Evolutionary conservation across 2,329 filamentous ascomycete species (phyloP).

Genomic region (Thermoascus crustaceus): DNA sequence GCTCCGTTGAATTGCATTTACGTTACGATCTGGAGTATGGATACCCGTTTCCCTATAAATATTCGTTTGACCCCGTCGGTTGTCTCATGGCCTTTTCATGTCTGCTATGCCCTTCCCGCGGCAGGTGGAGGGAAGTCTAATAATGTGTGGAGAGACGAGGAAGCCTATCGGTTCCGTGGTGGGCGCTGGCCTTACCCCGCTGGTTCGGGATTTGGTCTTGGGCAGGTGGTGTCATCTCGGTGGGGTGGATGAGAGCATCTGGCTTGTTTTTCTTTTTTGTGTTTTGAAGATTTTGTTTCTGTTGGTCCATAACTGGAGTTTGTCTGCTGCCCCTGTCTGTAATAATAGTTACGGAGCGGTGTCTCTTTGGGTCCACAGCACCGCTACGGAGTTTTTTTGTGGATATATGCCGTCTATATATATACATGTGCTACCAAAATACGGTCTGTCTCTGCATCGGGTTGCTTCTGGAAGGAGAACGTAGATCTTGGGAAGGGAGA

Average conservation of each 20-base stretch:
- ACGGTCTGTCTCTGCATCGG: too few species aligned
- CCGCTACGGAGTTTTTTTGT: too few species aligned
- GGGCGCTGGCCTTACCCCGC: neutral
- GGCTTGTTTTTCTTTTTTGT: neutral
- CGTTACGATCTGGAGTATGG: slow-evolving; percentile 1
- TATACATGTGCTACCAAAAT: neutral
- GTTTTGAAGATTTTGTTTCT: neutral
- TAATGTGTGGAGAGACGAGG: slow-evolving; percentile 1
- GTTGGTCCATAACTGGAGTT: too few species aligned
- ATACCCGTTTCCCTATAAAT: slow-evolving; percentile 1
- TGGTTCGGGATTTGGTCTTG: slow-evolving; percentile 1
- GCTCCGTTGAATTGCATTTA: neutral
- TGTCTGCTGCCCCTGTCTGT: neutral
- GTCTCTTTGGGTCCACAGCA: neutral
- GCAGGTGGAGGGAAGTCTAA: neutral
- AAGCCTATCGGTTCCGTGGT: neutral
- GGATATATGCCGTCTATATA: neutral
- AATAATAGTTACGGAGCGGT: slow-evolving; percentile 4
- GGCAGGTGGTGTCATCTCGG: too few species aligned
- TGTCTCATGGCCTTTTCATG: neutral
- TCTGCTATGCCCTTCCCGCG: neutral
- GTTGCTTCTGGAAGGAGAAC: too few species aligned
- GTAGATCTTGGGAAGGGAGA: too few species aligned
- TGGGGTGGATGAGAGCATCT: too few species aligned
- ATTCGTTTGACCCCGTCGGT: neutral